Evolutionary conservation across 306 rosid species (phyloP), one percentile per base, ranked within the genome.

Genomic region (Cicer pinnatifidum): DNA sequence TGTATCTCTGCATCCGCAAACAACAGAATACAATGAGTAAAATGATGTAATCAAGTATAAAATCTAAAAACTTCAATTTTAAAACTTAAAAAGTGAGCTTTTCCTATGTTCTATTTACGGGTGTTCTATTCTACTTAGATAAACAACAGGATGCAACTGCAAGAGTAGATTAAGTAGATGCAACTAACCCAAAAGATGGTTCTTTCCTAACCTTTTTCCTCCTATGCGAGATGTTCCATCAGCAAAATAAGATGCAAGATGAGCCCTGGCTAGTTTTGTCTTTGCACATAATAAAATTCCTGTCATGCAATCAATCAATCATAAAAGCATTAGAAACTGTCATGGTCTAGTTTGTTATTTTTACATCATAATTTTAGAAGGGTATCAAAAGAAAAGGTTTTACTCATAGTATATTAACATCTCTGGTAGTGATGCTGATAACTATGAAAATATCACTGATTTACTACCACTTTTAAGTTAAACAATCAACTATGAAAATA

Each of bases 241-340:
- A 61, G 98, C 97, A 87, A 94, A 91, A 83, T 83, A 89, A 64
- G 92, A 84, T 19, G 98, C 89, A 79, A 94, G 92, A 43, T 47
- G 80, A 75, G 90, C 84, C 82, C 84, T 85, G 41, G 96, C 96
- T 45, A 78, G 79, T 80, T 85, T 85, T n/a, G 94, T 89, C 84
- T 91, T 91, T 39, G 98, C 98, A 88, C 98, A 91, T 63, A 93
- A 88, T 76, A 93, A 87, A 71, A 93, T 86, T 54, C 92, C 92
- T 87, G 69, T 52, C 75, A 68, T 13, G 75, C 73, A 68, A 43
- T 54, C 75, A 80, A 61, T 60, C 19, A 17, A 17, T 17, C 54
- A 44, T 67, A 63, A 23, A 78, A 38, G 33, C 75, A 79, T 53
- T 57, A 58, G 67, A 67, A 61, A 47, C 50, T 43, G 56, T 19